phyloP scores from a whole-genome alignment of 768 basidiomycete genomes.

The Phylloporus rhodoxanthus region DNA sequence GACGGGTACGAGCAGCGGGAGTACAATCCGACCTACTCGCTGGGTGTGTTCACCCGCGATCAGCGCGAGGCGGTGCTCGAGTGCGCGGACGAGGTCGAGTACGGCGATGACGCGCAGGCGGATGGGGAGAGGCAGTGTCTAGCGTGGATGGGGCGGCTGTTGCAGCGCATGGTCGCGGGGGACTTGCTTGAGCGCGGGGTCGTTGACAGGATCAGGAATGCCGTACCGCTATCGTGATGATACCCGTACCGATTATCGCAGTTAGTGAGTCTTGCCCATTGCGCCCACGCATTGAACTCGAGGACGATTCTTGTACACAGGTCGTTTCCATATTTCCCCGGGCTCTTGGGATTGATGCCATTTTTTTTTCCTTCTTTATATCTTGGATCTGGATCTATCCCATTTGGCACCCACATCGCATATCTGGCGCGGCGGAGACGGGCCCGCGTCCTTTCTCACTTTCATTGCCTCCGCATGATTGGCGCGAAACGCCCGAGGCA shows the following conservation, averaged over 20 bases:
- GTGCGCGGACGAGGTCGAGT: slow-evolving; percentile 22
- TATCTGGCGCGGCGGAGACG: too few species aligned
- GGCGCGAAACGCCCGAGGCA: too few species aligned
- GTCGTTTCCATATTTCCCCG: neutral
- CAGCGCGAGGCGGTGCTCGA: slow-evolving; percentile 25
- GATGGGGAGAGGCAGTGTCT: slow-evolving; percentile 5
- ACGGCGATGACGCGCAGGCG: neutral
- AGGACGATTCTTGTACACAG: neutral
- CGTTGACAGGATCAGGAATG: slow-evolving; percentile 11
- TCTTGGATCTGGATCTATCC: neutral
- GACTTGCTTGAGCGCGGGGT: slow-evolving; percentile 7
- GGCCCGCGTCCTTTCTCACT: too few species aligned
- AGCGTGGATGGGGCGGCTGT: slow-evolving; percentile 17
- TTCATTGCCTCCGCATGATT: too few species aligned
- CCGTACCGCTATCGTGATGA: slow-evolving; percentile 6
- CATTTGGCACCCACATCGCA: neutral
- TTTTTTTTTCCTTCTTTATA: neutral
- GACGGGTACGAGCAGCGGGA: slow-evolving; percentile 9
- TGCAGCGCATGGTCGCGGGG: slow-evolving; percentile 13
- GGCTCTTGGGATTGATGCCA: neutral
- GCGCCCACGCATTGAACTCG: neutral
- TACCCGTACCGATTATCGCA: neutral
- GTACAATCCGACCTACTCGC: slow-evolving; percentile 8
- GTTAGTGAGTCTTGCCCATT: neutral
- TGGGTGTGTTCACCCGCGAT: slow-evolving; percentile 20